Evolutionary conservation across 179 eudicot species (phyloP).

Genomic region (Beta lomatogona): DNA sequence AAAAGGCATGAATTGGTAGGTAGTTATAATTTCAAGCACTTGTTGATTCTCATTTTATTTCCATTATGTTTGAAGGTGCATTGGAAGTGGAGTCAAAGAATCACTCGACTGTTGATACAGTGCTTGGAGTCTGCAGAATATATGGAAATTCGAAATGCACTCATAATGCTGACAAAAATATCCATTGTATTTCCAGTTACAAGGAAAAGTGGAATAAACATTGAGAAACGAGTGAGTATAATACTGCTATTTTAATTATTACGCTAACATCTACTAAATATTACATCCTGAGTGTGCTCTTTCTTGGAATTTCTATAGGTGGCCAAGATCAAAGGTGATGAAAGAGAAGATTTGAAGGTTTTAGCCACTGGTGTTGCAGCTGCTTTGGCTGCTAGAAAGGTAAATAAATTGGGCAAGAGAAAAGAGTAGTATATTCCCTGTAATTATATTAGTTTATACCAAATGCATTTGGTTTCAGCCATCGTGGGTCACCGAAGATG

Average conservation of each 20-base stretch:
- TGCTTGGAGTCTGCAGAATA: constrained; percentile 95
- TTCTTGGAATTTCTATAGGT: constrained; percentile 47
- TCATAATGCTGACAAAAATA: constrained; percentile 86
- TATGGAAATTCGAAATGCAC: constrained; percentile 97
- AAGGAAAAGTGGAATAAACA: constrained; percentile 94
- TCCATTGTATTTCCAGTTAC: constrained; percentile 94
- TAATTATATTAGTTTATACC: neutral
- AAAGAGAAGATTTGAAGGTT: constrained; percentile 98
- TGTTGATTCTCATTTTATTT: constrained; percentile 11
- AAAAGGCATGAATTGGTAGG: neutral
- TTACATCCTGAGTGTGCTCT: neutral
- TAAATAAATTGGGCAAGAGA: constrained; percentile 24
- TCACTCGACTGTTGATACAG: constrained; percentile 87
- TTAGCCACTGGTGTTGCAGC: constrained; percentile 98
- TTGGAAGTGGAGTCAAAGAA: constrained; percentile 99
- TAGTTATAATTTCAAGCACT: neutral
- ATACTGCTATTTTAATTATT: neutral
- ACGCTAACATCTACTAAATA: neutral
- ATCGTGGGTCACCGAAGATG: constrained; percentile 98
- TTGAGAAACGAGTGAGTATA: constrained; percentile 83
- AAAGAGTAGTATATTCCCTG: neutral
- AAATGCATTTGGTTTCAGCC: constrained; percentile 39
- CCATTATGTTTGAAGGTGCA: constrained; percentile 59
- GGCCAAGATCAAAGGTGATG: constrained; percentile 93
- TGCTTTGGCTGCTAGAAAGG: constrained; percentile 98